phyloP scores from a whole-genome alignment of 2,329 filamentous ascomycete species.

The Epichloe festucae region DNA sequence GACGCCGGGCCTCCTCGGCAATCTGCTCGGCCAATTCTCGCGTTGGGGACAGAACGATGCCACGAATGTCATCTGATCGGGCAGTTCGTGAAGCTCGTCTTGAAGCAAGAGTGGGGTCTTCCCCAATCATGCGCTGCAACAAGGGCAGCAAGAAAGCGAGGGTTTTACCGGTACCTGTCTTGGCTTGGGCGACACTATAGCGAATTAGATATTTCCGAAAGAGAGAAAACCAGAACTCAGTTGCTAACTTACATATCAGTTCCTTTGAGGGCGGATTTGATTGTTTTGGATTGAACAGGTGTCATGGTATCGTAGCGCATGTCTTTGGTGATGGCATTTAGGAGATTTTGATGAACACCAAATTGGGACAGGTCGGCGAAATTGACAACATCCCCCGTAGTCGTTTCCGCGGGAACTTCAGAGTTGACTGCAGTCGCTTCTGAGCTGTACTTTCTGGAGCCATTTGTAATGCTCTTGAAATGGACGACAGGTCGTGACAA shows the following conservation, averaged over 20 bases:
- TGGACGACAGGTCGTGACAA: conserved; percentile 8
- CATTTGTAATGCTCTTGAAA: conserved; percentile 12
- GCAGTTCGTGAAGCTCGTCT: conserved; percentile 23
- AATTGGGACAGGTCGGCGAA: conserved; percentile 33
- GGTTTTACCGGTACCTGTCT: conserved; percentile 95
- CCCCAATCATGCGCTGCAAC: conserved; percentile 61
- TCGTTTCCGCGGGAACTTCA: conserved; percentile 1
- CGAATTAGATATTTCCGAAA: conserved; percentile 9
- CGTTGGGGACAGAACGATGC: conserved; percentile 65
- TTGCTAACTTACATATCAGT: conserved; percentile 58
- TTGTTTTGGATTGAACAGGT: conserved; percentile 76
- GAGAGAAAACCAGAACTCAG: not conserved
- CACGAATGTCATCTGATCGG: conserved; percentile 47
- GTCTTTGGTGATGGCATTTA: conserved; percentile 53
- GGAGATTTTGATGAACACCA: conserved; percentile 50
- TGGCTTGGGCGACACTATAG: conserved; percentile 74
- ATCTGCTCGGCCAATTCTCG: conserved; percentile 75
- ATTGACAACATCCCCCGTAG: conserved; percentile 18
- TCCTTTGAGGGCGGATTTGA: conserved; percentile 66
- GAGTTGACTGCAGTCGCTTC: conserved; percentile 20
- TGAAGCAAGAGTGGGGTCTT: conserved; percentile 47
- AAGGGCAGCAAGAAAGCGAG: conserved; percentile 82
- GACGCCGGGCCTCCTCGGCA: conserved; percentile 60
- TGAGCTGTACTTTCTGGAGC: conserved; percentile 26
- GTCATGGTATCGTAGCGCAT: conserved; percentile 83